These are phyloP conservation scores for Aureobasidium sp. DNA, from an alignment of 2,329 filamentous ascomycete species.

Conservation along the genomic window DNA sequence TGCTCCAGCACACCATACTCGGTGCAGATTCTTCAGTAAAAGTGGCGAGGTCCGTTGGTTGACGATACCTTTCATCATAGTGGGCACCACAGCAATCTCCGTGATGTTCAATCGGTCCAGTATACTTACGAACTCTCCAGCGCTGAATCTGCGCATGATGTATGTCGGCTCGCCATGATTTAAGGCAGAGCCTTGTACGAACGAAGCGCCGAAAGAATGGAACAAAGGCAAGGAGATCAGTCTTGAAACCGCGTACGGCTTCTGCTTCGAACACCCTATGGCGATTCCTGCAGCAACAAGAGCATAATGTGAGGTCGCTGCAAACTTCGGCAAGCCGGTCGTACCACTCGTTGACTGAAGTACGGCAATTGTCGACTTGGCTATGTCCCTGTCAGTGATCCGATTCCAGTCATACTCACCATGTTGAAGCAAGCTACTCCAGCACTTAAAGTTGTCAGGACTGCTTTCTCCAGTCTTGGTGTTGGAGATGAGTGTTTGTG, in stretches of 20 bases:
- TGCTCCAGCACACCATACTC: not conserved
- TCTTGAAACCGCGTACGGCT: not conserved
- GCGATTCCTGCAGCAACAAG: slow-evolving; percentile 19
- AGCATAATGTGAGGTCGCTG: slow-evolving; percentile 29
- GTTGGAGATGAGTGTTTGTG: not conserved
- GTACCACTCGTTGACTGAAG: slow-evolving; percentile 31
- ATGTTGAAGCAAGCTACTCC: not conserved
- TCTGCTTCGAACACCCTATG: not conserved
- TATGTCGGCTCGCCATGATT: not conserved
- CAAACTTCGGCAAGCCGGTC: slow-evolving; percentile 34
- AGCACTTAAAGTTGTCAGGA: not conserved
- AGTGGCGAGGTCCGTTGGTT: not conserved
- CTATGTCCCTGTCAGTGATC: slow-evolving; percentile 16
- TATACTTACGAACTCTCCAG: not conserved
- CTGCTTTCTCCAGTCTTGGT: not conserved
- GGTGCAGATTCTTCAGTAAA: not conserved
- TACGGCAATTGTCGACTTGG: slow-evolving; percentile 20
- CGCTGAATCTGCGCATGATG: not conserved
- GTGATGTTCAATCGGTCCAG: not conserved
- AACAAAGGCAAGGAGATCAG: not conserved
- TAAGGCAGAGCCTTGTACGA: not conserved
- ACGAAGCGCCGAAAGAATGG: not conserved
- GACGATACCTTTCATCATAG: not conserved
- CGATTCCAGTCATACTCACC: not conserved
- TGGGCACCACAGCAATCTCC: not conserved